phyloP scores from a whole-genome alignment of 768 basidiomycete genomes.

The Podaxis rugospora region DNA sequence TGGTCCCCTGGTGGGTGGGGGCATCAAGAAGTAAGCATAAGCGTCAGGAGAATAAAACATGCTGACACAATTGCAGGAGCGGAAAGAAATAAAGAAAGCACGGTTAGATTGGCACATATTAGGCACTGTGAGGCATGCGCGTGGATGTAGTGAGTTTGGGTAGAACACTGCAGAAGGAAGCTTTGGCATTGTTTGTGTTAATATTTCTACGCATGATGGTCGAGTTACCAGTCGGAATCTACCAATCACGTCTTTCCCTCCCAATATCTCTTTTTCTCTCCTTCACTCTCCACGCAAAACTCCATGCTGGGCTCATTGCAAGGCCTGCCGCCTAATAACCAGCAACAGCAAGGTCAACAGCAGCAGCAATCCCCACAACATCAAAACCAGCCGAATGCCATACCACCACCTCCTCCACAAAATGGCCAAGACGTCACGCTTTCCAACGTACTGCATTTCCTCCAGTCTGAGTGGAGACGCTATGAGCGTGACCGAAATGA shows the following conservation, averaged over 20 bases:
- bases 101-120: background rate
- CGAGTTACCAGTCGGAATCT: slow-evolving; percentile 15
- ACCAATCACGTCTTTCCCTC: slow-evolving; percentile 19
- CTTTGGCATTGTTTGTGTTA: slow-evolving; percentile 39
- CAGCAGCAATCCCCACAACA: slow-evolving; percentile 56
- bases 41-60: background rate
- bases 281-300: slow-evolving; percentile 12
- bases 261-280: slow-evolving; percentile 15
- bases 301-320: slow-evolving; percentile 75
- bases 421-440: slow-evolving; percentile 91
- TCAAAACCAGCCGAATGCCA: slow-evolving; percentile 43
- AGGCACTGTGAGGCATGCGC: background rate
- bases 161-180: slow-evolving; percentile 16
- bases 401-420: slow-evolving; percentile 75
- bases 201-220: slow-evolving; percentile 17
- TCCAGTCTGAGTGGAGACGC: slow-evolving; percentile 96
- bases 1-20: slow-evolving; percentile 62
- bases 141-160: slow-evolving; percentile 7
- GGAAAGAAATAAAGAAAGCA: slow-evolving; percentile 55
- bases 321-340: slow-evolving; percentile 53
- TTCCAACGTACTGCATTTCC: slow-evolving; percentile 91
- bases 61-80: slow-evolving; percentile 39
- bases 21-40: slow-evolving; percentile 82
- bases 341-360: slow-evolving; percentile 60
- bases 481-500: slow-evolving; percentile 99